Evolutionary conservation across 225 moss, liverwort and hornwort species (phyloP).

Genomic region (Rhytidiadelphus loreus): DNA sequence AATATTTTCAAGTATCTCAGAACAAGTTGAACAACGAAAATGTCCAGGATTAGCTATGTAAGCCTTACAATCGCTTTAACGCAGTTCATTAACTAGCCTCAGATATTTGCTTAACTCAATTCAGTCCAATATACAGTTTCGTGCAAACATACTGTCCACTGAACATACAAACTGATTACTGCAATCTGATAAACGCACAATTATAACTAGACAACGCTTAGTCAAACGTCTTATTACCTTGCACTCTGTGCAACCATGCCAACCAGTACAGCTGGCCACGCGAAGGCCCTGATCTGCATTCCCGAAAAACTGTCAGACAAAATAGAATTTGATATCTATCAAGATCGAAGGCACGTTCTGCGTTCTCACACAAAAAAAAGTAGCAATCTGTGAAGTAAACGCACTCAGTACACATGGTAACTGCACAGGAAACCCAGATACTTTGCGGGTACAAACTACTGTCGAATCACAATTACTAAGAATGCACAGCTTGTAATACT

Average conservation of each 20-base stretch:
- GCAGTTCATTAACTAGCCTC: background rate
- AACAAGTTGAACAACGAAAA: background rate
- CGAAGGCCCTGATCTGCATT: conserved; percentile 75
- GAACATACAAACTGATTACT: background rate
- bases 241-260: conserved; percentile 97
- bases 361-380: background rate
- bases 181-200: background rate
- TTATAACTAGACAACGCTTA: background rate
- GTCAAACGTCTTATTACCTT: conserved; percentile 25
- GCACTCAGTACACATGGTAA: background rate
- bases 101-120: background rate
- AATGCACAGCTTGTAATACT: background rate
- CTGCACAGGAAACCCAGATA: background rate
- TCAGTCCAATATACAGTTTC: background rate
- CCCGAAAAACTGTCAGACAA: background rate
- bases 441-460: background rate
- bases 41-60: background rate
- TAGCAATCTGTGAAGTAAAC: background rate
- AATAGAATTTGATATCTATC: background rate
- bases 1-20: background rate
- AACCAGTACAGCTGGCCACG: conserved; percentile 85
- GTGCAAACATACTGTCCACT: background rate
- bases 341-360: background rate
- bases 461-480: background rate
- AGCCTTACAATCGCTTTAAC: background rate